Evolutionary conservation across 345 rosid genomes (phyloP).

Genomic region (Sisymbrium irio): DNA sequence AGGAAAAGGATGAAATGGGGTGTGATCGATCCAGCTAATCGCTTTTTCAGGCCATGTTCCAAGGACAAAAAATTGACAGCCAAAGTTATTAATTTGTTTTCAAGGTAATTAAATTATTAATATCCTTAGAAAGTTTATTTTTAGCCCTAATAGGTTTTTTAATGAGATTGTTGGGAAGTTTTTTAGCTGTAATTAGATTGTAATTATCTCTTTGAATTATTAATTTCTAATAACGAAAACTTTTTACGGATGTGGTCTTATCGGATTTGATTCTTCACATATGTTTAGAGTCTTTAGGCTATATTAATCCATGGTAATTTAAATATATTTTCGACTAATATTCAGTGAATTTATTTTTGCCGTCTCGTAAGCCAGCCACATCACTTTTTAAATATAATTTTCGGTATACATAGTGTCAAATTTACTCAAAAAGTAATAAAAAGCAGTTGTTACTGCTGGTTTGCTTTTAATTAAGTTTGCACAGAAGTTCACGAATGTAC

Average conservation of each 20-base stretch:
- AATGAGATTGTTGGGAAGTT: background rate
- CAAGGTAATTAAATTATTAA: constrained; percentile 29
- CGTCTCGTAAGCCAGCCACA: background rate
- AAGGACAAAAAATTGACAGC: constrained; percentile 49
- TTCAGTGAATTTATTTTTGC: background rate
- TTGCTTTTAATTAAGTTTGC: constrained; percentile 11
- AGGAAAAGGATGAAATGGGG: constrained; percentile 20
- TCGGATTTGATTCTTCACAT: background rate
- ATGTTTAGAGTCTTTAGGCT: background rate
- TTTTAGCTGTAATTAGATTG: background rate
- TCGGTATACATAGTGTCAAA: background rate
- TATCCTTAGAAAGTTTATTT: constrained; percentile 69
- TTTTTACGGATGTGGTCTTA: background rate
- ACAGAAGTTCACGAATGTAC: constrained; percentile 14
- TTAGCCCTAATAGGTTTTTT: constrained; percentile 43
- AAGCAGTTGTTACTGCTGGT: constrained; percentile 1
- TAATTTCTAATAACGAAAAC: background rate
- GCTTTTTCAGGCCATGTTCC: constrained; percentile 59
- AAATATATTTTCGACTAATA: background rate
- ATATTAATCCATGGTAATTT: background rate
- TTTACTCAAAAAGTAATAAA: background rate
- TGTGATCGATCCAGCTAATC: constrained; percentile 47
- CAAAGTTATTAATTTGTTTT: constrained; percentile 47
- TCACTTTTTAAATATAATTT: background rate
- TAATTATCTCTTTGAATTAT: background rate